Evolutionary conservation across 2,329 filamentous ascomycete genomes (phyloP).

Genomic region (Cercospora brassicicola): DNA sequence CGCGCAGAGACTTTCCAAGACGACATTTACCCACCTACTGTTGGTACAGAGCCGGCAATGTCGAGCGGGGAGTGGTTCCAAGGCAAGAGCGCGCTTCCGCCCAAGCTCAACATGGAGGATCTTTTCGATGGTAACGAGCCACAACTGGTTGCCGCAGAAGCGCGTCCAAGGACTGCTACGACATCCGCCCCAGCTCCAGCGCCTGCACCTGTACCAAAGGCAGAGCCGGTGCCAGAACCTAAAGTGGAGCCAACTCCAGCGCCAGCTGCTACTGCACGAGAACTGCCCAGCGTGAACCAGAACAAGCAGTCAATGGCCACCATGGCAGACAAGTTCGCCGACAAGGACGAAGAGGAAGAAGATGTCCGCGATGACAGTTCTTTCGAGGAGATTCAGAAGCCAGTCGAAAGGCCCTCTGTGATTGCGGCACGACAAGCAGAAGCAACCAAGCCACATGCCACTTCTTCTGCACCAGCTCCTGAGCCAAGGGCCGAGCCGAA

Average conservation of each 20-base stretch:
- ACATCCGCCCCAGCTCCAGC: slow-evolving; percentile 35
- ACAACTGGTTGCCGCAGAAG: slow-evolving; percentile 71
- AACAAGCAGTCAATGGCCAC: slow-evolving; percentile 84
- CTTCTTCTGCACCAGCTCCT: slow-evolving; percentile 18
- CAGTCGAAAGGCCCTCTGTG: slow-evolving; percentile 60
- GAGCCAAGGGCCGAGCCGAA: slow-evolving; percentile 23
- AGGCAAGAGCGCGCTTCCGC: slow-evolving; percentile 74
- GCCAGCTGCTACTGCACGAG: slow-evolving; percentile 46
- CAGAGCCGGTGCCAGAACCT: slow-evolving; percentile 48
- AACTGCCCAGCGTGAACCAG: slow-evolving; percentile 70
- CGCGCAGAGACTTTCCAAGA: slow-evolving; percentile 94
- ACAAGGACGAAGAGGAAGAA: slow-evolving; percentile 62
- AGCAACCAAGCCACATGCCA: slow-evolving; percentile 20
- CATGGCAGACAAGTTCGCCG: slow-evolving; percentile 83
- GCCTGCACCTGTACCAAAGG: slow-evolving; percentile 44
- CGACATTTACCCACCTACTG: slow-evolving; percentile 89
- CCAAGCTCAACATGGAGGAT: slow-evolving; percentile 92
- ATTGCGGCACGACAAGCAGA: slow-evolving; percentile 29
- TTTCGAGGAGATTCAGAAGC: slow-evolving; percentile 83
- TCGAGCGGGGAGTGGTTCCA: slow-evolving; percentile 79
- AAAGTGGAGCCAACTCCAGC: slow-evolving; percentile 52
- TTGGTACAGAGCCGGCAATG: slow-evolving; percentile 76
- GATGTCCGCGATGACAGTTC: slow-evolving; percentile 68
- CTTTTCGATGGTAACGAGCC: slow-evolving; percentile 82
- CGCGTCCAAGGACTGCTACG: slow-evolving; percentile 54